Percentiles rank a stretch among this genome's conserved stretches.
These are phyloP conservation scores for Hysterium pulicare DNA, from an alignment of 2,329 filamentous ascomycete species.

Conservation along the genomic window DNA sequence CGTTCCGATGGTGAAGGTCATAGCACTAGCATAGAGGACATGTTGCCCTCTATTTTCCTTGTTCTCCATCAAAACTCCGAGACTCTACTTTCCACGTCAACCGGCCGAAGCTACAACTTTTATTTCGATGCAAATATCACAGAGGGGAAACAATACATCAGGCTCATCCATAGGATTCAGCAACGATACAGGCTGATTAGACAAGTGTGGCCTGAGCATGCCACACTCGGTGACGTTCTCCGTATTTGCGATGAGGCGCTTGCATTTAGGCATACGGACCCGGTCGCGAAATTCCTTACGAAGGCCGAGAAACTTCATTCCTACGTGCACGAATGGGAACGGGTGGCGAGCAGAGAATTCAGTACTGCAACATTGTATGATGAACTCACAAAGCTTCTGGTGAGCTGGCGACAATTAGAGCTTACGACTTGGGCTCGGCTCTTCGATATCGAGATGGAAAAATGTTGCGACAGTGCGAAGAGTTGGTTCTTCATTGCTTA, in stretches of 20 bases:
- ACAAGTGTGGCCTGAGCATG: constrained; percentile 65
- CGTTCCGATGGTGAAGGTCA: constrained; percentile 23
- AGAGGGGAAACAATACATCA: constrained; percentile 72
- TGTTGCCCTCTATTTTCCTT: constrained; percentile 66
- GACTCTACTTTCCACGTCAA: constrained; percentile 30
- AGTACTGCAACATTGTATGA: constrained; percentile 70
- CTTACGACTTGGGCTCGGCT: constrained; percentile 87
- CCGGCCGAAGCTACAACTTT: constrained; percentile 67
- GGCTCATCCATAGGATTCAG: constrained; percentile 66
- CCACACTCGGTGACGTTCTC: constrained; percentile 77
- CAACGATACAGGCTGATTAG: constrained; percentile 68
- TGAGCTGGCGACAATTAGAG: constrained; percentile 87
- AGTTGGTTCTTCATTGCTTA: constrained; percentile 98
- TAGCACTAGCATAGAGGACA: constrained; percentile 38
- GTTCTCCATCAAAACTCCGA: constrained; percentile 60
- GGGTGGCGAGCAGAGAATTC: constrained; percentile 79
- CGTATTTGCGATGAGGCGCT: constrained; percentile 71
- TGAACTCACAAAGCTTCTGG: constrained; percentile 72
- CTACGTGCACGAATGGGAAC: constrained; percentile 90
- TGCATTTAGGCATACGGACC: constrained; percentile 72
- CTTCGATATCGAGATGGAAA: constrained; percentile 77
- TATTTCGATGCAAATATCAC: constrained; percentile 76
- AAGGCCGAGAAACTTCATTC: constrained; percentile 84
- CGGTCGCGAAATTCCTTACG: constrained; percentile 79
- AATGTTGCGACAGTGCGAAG: constrained; percentile 72